These are phyloP conservation scores for Botrytis aclada DNA, from an alignment of 2,329 filamentous ascomycete species.

Conservation along the genomic window DNA sequence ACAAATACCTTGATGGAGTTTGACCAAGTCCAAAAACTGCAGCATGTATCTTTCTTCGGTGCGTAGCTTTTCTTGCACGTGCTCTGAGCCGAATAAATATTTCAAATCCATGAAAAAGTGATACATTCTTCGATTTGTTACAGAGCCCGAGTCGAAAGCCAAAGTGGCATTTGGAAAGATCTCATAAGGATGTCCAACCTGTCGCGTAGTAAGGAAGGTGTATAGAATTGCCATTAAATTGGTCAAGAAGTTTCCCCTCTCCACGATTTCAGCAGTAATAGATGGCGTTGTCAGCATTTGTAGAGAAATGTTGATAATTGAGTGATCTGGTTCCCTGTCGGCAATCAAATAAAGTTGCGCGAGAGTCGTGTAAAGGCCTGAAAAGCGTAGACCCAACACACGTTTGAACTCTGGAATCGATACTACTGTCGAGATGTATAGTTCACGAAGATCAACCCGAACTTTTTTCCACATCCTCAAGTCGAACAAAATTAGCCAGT, in stretches of 20 bases:
- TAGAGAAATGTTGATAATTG: conserved; percentile 94
- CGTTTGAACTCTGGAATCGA: conserved; percentile 96
- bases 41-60: conserved; percentile 82
- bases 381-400: conserved; percentile 86
- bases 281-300: conserved; percentile 97
- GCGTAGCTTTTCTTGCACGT: conserved; percentile 82
- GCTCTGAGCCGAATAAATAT: conserved; percentile 82
- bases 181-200: conserved; percentile 91
- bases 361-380: conserved; percentile 87
- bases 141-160: conserved; percentile 89
- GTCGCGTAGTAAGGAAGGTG: conserved; percentile 91
- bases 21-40: conserved; percentile 93
- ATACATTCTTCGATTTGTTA: conserved; percentile 93
- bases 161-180: conserved; percentile 82
- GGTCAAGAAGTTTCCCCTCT: conserved; percentile 91
- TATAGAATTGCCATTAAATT: conserved; percentile 95
- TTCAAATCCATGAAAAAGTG: conserved; percentile 96
- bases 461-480: conserved; percentile 95
- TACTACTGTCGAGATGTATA: conserved; percentile 96
- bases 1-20: conserved; percentile 94
- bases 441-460: conserved; percentile 81
- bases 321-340: conserved; percentile 94
- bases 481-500: conserved; percentile 94
- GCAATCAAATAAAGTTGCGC: conserved; percentile 95
- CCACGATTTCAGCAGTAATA: conserved; percentile 92